Conservation (phyloP, 768 basidiomycete species). For the Mycena floridula region DNA sequence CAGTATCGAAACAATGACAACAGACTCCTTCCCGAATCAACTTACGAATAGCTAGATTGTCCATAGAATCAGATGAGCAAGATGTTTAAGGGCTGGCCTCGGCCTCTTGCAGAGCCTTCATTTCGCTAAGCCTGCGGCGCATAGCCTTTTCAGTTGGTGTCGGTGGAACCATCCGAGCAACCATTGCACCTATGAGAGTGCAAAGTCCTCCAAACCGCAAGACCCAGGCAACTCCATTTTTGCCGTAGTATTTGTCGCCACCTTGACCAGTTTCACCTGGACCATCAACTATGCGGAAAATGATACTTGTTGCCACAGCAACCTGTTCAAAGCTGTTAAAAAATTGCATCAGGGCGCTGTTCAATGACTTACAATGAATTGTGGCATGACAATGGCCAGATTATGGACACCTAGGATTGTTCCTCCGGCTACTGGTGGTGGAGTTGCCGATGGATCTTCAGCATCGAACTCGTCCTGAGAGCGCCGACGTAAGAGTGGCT, state of each 20-base stretch:
- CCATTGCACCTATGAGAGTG: constrained; percentile 61
- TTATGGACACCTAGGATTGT: constrained; percentile 95
- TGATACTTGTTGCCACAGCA: constrained; percentile 77
- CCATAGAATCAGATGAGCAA: neutral
- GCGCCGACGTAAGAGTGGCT: constrained; percentile 55
- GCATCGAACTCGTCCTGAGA: constrained; percentile 46
- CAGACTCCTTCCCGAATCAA: constrained; percentile 2
- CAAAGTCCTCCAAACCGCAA: constrained; percentile 88
- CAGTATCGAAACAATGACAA: constrained; percentile 4
- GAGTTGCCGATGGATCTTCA: constrained; percentile 25
- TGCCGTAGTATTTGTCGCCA: constrained; percentile 62
- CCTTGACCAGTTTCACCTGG: constrained; percentile 36
- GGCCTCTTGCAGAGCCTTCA: constrained; percentile 72
- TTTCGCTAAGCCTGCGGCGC: constrained; percentile 71
- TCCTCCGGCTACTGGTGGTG: constrained; percentile 67
- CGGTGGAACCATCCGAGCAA: constrained; percentile 78
- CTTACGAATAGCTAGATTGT: neutral
- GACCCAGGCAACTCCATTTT: constrained; percentile 92
- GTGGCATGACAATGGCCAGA: constrained; percentile 90
- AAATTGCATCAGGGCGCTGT: neutral
- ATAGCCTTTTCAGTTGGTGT: constrained; percentile 91
- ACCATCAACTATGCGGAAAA: constrained; percentile 79
- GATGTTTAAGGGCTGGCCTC: constrained; percentile 1
- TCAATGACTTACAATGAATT: constrained; percentile 69
- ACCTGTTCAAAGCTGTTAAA: constrained; percentile 41